Conservation (phyloP, 2,329 filamentous ascomycete genomes). For the Elsinoe fawcettii region DNA sequence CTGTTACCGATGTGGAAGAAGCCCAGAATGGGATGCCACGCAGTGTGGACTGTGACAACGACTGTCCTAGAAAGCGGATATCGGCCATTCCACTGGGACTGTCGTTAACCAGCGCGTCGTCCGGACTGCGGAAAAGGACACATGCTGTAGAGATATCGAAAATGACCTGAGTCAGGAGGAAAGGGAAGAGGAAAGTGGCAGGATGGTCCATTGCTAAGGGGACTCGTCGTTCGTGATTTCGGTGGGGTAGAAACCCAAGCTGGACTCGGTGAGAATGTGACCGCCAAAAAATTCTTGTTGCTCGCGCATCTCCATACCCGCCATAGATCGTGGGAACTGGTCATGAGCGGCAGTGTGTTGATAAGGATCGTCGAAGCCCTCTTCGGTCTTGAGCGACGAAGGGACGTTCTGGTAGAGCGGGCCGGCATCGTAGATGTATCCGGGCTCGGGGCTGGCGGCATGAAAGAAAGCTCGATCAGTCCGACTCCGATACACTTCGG, state of each 20-base stretch:
- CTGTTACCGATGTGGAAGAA: background rate
- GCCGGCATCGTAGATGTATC: background rate
- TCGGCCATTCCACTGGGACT: too few species aligned
- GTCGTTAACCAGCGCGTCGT: background rate
- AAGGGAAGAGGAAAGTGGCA: background rate
- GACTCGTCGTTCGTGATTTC: conserved; percentile 18
- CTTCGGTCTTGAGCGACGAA: background rate
- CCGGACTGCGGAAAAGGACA: background rate
- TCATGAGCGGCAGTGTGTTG: background rate
- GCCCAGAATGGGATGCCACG: background rate
- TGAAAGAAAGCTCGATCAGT: background rate
- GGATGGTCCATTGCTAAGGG: background rate
- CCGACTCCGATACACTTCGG: background rate
- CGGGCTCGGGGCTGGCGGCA: background rate
- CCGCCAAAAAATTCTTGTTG: background rate
- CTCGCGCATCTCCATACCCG: background rate
- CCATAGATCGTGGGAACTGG: background rate
- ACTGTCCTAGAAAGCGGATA: too few species aligned
- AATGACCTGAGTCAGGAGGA: background rate
- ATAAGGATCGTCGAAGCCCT: background rate
- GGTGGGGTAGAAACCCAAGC: conserved; percentile 21
- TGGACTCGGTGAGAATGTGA: background rate
- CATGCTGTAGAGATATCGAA: background rate
- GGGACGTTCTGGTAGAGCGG: background rate
- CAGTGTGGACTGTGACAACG: too few species aligned